Evolutionary conservation across 805 yeast genomes (phyloP).

Genomic region (Isabelozyma heimii): DNA sequence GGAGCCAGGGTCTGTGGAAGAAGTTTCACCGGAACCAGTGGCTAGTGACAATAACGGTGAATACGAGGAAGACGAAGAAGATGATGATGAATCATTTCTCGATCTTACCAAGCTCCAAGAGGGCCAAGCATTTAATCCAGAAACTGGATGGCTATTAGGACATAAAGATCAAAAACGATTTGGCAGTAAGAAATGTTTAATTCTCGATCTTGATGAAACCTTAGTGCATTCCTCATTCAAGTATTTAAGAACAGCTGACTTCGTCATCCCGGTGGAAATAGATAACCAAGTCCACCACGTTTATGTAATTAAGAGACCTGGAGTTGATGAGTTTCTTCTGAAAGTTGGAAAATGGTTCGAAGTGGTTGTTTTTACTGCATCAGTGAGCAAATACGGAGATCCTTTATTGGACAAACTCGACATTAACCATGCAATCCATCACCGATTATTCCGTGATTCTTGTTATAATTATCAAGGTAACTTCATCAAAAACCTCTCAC

Average conservation of each 20-base stretch:
- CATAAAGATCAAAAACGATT: slow-evolving; percentile 46
- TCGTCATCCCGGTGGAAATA: slow-evolving; percentile 95
- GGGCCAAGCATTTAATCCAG: slow-evolving; percentile 64
- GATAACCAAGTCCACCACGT: slow-evolving; percentile 91
- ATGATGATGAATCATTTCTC: slow-evolving; percentile 30
- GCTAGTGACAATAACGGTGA: slow-evolving; percentile 4
- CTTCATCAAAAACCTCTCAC: slow-evolving; percentile 89
- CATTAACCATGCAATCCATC: slow-evolving; percentile 71
- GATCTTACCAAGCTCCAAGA: slow-evolving; percentile 67
- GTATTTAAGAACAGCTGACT: slow-evolving; percentile 88
- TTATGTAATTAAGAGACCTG: slow-evolving; percentile 95
- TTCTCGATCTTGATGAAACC: slow-evolving; percentile 93
- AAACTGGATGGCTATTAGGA: slow-evolving; percentile 64
- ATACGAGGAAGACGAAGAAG: slow-evolving; percentile 5
- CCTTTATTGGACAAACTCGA: slow-evolving; percentile 91
- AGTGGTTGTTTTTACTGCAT: slow-evolving; percentile 96
- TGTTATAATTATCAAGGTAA: slow-evolving; percentile 93
- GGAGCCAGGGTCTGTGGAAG: neutral
- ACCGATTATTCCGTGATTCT: slow-evolving; percentile 89
- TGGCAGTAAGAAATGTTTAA: slow-evolving; percentile 74
- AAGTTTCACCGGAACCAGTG: slow-evolving; percentile 1
- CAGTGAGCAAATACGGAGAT: slow-evolving; percentile 93
- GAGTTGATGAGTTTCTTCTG: slow-evolving; percentile 88
- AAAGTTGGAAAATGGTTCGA: slow-evolving; percentile 85
- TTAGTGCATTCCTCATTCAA: slow-evolving; percentile 94